Base-by-base conservation (phyloP, 1,139 yeast species). In the Blastobotrys serpentis region DNA sequence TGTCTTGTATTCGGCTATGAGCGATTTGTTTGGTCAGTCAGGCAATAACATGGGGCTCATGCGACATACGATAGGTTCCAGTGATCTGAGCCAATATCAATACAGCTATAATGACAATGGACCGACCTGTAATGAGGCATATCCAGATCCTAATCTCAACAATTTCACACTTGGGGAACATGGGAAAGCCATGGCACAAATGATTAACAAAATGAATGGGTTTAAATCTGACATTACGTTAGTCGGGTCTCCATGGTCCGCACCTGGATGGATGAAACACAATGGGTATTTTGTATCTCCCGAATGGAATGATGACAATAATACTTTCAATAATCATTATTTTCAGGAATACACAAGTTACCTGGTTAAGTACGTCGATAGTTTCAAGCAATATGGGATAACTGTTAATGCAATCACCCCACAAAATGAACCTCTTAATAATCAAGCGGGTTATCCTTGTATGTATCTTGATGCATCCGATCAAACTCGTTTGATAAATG, bases 221-320 rank as follows among this genome's bases (percentile, higher is more conserved):
- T 42, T 44, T 26, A 48, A 48, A 21, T 23, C 46, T n/a, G 51
- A 48, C 25, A 46, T 48, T 8, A 42, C 51, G 3, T 25, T 48
- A 32, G 13, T 48, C 3, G 48, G 51, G 4, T 36, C 48, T 7
- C 48, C 52, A 62, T 53, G 56, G 56, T 49, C 53, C 34, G 55
- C 56, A 6, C 56, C 56, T n/a, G 54, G 51, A 7, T 53, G 50
- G 48, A 53, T 53, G 56, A 53, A 52, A 33, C 39, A 44, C 32
- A 50, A 50, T 18, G 46, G 42, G 10, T 38, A 19, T 21, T 40
- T 44, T n/a, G 19, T 44, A 3, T 19, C 47, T 3, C 37, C 42
- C 10, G 38, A 42, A 2, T 30, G 23, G 17, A 25, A 43, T 14
- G 13, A 26, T 32, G 49, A 23, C 30, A 26, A 29, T 7, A 48